These are phyloP conservation scores for Fusarium temperatum DNA, from an alignment of 2,329 filamentous ascomycete species.

Conservation along the genomic window DNA sequence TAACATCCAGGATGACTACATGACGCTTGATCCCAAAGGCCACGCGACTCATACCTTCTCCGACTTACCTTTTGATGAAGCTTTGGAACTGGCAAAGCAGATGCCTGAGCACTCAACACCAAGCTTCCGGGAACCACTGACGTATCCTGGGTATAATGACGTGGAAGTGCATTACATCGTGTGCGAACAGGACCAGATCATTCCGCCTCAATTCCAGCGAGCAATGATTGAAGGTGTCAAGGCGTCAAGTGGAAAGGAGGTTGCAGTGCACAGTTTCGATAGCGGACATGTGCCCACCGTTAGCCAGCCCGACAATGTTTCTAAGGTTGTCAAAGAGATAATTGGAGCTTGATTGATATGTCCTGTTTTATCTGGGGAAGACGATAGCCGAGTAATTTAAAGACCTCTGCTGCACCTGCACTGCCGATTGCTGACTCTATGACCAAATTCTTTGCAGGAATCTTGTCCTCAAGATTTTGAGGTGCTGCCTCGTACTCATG, in stretches of 20 bases:
- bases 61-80: constrained; percentile 12
- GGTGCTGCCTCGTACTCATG: not conserved
- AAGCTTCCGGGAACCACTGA: constrained; percentile 25
- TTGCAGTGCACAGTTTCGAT: not conserved
- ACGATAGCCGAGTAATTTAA: fast-evolving
- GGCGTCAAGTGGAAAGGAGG: not conserved
- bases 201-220: not conserved
- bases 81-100: not conserved
- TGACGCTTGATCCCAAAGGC: not conserved
- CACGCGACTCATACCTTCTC: constrained; percentile 3
- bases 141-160: constrained; percentile 25
- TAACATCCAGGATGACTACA: not conserved
- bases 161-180: constrained; percentile 28
- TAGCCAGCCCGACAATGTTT: constrained; percentile 15
- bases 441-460: not conserved
- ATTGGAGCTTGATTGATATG: not conserved
- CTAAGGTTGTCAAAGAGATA: constrained; percentile 1
- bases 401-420: not conserved
- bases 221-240: constrained; percentile 18
- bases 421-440: not conserved
- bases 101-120: constrained; percentile 19
- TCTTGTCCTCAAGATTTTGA: not conserved
- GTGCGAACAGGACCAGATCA: constrained; percentile 13
- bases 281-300: not conserved
- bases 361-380: fast-evolving